These are phyloP conservation scores for Candida michaelii DNA, from an alignment of 805 yeast species.

Conservation along the genomic window DNA sequence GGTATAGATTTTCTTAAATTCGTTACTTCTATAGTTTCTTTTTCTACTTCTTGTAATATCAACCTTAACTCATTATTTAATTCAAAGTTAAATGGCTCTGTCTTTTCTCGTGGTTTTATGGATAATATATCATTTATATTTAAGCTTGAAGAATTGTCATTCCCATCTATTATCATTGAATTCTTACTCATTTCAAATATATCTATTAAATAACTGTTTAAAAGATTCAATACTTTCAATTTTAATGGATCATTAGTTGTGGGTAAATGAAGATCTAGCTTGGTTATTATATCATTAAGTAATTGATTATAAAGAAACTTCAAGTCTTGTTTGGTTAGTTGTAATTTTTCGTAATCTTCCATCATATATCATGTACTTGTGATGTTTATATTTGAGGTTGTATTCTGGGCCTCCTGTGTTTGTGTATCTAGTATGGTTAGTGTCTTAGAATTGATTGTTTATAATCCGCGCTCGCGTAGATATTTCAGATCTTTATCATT, in stretches of 20 bases:
- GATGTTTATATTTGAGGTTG: slow-evolving; percentile 1
- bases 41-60: slow-evolving; percentile 60
- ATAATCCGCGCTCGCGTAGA: background rate
- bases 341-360: slow-evolving; percentile 37
- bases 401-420: background rate
- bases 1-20: slow-evolving; percentile 57
- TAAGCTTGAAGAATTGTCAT: slow-evolving; percentile 23
- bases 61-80: slow-evolving; percentile 60
- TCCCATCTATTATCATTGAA: slow-evolving; percentile 61
- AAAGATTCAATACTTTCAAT: slow-evolving; percentile 39
- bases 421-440: background rate
- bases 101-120: slow-evolving; percentile 35
- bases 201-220: slow-evolving; percentile 48
- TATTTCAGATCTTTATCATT: background rate
- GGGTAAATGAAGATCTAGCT: slow-evolving; percentile 52
- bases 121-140: slow-evolving; percentile 21
- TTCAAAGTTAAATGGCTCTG: slow-evolving; percentile 71
- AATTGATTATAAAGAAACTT: slow-evolving; percentile 48
- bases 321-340: slow-evolving; percentile 54
- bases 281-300: slow-evolving; percentile 38
- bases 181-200: slow-evolving; percentile 58
- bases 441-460: background rate
- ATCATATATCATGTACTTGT: background rate
- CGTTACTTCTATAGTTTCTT: slow-evolving; percentile 57
- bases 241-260: slow-evolving; percentile 46